Evolutionary conservation across 2,329 filamentous ascomycete genomes (phyloP), one percentile per base, ranked within the genome.

Genomic region (Fusarium pseudograminearum): DNA sequence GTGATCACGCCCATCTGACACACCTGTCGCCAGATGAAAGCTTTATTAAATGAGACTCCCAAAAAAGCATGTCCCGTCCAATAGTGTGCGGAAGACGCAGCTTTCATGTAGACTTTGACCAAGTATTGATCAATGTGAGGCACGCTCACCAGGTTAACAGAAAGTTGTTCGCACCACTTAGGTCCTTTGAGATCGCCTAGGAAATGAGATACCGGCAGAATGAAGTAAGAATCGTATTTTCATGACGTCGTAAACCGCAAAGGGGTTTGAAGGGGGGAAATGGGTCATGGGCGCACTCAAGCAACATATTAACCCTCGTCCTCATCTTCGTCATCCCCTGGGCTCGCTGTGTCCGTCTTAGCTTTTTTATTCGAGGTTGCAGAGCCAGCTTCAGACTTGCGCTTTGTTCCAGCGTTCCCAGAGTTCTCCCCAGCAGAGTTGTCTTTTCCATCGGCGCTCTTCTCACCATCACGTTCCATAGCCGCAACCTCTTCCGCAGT

Each of bases 401-500:
- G 84, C 80, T 91, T 91, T 34, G 82, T 84, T 57, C 85, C 85
- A 12, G 83, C 73, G 53, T 73, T 64, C 52, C 76, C 72, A 40
- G 73, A 62, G 47, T 71, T 76, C 34, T 71, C 68, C 5, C 71
- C 62, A 7, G 71, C 67, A 31, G 57, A 53, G 52, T 76, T 77
- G 4, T 77, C 78, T 18, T 81, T 80, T 50, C 69, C 74, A 12
- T 76, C 74, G 5, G 69, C 77, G 53, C 81, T 83, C 74, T 87
- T 87, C 48, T 86, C 87, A 47, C 70, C 74, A 18, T 85, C 86
- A 73, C 89, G 88, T 76, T 97, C 94, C 84, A 97, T 94, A 52
- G 92, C 91, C 8, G 94, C 93, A 6, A 98, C 94, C 79, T 99
- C 96, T 60, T 98, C 96, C 2, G 96, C 95, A 0, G 96, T 99